These are phyloP conservation scores for Sungouiella blattae DNA, from an alignment of 805 yeast genomes.

Conservation along the genomic window DNA sequence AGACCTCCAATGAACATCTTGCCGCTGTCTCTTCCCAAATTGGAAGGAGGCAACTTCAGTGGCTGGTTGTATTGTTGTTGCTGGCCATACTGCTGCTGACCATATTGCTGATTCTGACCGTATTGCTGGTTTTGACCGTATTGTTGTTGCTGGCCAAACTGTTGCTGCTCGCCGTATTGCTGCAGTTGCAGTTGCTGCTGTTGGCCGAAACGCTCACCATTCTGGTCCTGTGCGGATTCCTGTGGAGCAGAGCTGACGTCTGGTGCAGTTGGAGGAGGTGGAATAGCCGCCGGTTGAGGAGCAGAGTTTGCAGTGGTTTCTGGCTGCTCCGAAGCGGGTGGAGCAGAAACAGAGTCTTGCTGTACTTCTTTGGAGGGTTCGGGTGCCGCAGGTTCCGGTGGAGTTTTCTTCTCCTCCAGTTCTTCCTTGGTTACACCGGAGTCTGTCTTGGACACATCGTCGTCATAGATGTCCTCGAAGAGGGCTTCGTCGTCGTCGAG, in stretches of 20 bases:
- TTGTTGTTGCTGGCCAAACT: constrained; percentile 6
- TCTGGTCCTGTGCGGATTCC: not conserved
- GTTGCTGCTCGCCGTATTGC: constrained; percentile 12
- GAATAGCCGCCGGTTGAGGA: not conserved
- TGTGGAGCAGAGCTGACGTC: not conserved
- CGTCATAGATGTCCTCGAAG: constrained; percentile 82
- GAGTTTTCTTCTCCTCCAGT: constrained; percentile 9
- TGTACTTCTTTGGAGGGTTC: not conserved
- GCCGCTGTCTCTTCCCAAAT: constrained; percentile 59
- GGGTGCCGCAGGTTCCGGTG: not conserved
- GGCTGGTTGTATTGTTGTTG: constrained; percentile 6
- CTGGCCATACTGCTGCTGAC: constrained; percentile 4
- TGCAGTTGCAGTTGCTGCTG: constrained; percentile 8
- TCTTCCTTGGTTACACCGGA: constrained; percentile 8
- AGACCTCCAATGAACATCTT: constrained; percentile 96
- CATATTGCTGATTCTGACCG: not conserved
- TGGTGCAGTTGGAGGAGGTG: constrained; percentile 1
- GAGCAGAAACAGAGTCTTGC: not conserved
- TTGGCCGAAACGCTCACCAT: too few relatives aligned
- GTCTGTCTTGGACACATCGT: constrained; percentile 10
- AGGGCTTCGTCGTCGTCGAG: constrained; percentile 92
- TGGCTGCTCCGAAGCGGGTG: not conserved
- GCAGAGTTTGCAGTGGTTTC: constrained; percentile 1
- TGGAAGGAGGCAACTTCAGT: constrained; percentile 22
- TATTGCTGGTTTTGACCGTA: constrained; percentile 13